Evolutionary conservation across 768 basidiomycete genomes (phyloP).

Genomic region (Flagelloscypha sp.): DNA sequence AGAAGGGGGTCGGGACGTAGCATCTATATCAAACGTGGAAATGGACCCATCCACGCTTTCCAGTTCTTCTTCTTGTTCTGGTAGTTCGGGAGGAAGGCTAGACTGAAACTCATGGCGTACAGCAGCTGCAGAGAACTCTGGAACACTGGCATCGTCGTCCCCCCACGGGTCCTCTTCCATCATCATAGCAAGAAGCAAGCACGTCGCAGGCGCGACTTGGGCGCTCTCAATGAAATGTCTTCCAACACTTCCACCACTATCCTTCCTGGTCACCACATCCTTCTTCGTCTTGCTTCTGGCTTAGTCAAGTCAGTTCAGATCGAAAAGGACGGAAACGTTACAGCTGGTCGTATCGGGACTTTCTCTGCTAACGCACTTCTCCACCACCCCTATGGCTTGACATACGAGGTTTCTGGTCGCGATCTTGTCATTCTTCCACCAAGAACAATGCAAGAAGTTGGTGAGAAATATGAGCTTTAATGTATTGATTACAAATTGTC

Average conservation of each 20-base stretch:
- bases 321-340: constrained; percentile 63
- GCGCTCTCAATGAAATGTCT: too few relatives aligned
- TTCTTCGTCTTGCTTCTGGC: constrained; percentile 73
- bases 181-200: too few relatives aligned
- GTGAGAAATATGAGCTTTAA: constrained; percentile 33
- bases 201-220: too few relatives aligned
- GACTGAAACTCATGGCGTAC: too few relatives aligned
- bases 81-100: too few relatives aligned
- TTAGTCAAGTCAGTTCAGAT: constrained; percentile 70
- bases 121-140: too few relatives aligned
- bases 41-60: too few relatives aligned
- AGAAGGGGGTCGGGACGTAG: too few relatives aligned
- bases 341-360: constrained; percentile 79
- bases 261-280: constrained; percentile 63
- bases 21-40: too few relatives aligned
- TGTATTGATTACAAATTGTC: constrained; percentile 6
- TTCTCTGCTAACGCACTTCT: constrained; percentile 75
- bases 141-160: too few relatives aligned
- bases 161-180: too few relatives aligned
- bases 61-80: too few relatives aligned
- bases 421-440: constrained; percentile 56
- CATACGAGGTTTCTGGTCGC: constrained; percentile 78
- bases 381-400: constrained; percentile 77
- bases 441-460: constrained; percentile 67
- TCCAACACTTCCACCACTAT: constrained; percentile 32